Percentiles rank a stretch among this genome's conserved stretches.
Evolutionary conservation across 2,329 filamentous ascomycete species (phyloP).

Genomic region (Aspergillus piperis): DNA sequence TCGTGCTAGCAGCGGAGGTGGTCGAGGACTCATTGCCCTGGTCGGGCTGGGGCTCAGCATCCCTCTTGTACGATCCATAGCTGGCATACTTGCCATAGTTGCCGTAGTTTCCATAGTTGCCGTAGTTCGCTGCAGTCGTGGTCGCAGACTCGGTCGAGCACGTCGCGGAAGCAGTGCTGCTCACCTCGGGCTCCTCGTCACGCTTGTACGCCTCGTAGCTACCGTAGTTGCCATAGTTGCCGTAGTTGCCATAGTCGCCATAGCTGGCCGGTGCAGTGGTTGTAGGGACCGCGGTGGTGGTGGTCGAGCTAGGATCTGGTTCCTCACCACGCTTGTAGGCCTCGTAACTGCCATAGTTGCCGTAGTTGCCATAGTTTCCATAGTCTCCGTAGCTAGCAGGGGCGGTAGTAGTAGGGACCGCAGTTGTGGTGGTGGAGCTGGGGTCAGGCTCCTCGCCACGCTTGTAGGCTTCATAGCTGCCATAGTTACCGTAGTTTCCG

Average conservation of each 20-base stretch:
- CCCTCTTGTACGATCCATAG: conserved; percentile 6
- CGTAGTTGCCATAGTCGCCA: conserved; percentile 5
- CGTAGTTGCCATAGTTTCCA: conserved; percentile 21
- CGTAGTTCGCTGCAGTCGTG: conserved; percentile 8
- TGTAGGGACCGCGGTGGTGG: not conserved
- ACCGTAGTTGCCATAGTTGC: conserved; percentile 3
- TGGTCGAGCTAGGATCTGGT: not conserved
- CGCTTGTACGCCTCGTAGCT: conserved; percentile 9
- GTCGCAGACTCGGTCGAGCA: not conserved
- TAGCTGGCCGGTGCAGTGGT: conserved; percentile 1
- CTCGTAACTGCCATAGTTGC: conserved; percentile 8
- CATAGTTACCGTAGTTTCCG: conserved; percentile 18
- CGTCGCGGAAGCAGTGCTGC: not conserved
- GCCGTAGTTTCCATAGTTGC: conserved; percentile 22
- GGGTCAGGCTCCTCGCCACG: conserved; percentile 1
- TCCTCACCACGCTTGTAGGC: conserved; percentile 3
- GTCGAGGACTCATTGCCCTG: not conserved
- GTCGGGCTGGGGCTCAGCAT: conserved; percentile 6
- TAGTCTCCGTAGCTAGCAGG: conserved; percentile 14
- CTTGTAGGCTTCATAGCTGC: conserved; percentile 17
- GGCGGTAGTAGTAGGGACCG: not conserved
- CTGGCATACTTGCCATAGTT: conserved; percentile 3
- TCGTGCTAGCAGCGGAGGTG: conserved; percentile 1
- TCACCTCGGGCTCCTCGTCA: not conserved
- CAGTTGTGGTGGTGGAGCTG: not conserved